These are phyloP conservation scores for Eucalyptus coolabah DNA, from an alignment of 345 rosid species.

Conservation along the genomic window DNA sequence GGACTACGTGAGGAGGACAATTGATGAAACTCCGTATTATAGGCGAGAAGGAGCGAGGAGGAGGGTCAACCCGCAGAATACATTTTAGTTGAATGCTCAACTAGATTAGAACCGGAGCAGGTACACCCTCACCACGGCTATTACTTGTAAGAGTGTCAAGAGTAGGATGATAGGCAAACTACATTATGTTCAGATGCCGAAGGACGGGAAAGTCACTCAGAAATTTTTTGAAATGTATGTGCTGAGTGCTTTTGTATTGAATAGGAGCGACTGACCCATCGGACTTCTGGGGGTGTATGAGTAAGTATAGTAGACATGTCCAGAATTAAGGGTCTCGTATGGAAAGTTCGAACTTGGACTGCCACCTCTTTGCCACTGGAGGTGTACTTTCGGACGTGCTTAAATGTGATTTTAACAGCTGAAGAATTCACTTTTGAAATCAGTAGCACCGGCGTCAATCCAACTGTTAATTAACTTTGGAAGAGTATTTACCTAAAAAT, in stretches of 20 bases:
- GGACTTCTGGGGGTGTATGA: neutral
- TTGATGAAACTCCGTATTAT: conserved; percentile 84
- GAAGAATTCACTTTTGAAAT: neutral
- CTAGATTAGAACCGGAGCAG: neutral
- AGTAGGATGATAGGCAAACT: neutral
- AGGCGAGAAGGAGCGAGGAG: conserved; percentile 52
- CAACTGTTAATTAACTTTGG: neutral
- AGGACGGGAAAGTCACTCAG: neutral
- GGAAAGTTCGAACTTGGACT: neutral
- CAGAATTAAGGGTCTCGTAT: neutral
- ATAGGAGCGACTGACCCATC: neutral
- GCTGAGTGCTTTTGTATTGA: neutral
- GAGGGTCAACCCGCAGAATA: conserved; percentile 75
- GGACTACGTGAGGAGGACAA: conserved; percentile 74
- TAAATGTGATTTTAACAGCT: neutral
- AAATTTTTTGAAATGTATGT: neutral
- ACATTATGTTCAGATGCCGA: neutral
- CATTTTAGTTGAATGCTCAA: conserved; percentile 21
- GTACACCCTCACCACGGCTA: neutral
- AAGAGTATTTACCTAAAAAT: neutral
- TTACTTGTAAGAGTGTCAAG: neutral
- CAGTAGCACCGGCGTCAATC: neutral
- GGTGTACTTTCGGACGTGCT: neutral
- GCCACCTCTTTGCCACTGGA: neutral
- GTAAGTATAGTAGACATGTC: neutral